Evolutionary conservation across 139 green algal species (phyloP).

Genomic region (Auxenochlorella pyrenoidosa): DNA sequence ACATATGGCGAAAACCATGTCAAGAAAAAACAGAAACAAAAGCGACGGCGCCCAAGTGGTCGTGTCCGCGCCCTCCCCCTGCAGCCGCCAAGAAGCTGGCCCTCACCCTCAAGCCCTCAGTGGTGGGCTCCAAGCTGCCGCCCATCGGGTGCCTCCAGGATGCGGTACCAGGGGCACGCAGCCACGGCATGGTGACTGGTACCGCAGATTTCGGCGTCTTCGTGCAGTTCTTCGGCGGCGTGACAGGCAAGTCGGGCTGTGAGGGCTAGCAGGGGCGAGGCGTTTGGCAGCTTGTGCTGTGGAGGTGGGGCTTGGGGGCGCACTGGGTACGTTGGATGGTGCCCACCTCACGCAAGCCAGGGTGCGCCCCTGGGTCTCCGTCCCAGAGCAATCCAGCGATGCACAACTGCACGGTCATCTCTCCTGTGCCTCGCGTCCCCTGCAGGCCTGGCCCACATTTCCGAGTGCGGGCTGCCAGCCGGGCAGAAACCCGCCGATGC

Average conservation of each 20-base stretch:
- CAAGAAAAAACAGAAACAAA: no score
- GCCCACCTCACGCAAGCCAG: no score
- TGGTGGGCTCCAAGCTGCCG: slow-evolving; percentile 82
- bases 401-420: neutral
- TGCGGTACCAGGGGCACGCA: slow-evolving; percentile 66
- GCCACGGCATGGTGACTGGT: slow-evolving; percentile 89
- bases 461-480: slow-evolving; percentile 73
- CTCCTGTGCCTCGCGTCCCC: no score
- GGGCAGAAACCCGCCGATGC: slow-evolving; percentile 60
- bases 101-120: slow-evolving; percentile 85
- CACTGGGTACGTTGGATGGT: no score
- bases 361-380: no score
- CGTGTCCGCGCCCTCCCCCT: neutral
- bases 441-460: slow-evolving; percentile 22
- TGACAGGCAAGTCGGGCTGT: slow-evolving; percentile 57
- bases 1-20: no score
- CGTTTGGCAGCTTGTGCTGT: no score
- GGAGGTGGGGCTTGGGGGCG: no score
- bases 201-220: slow-evolving; percentile 86
- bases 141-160: slow-evolving; percentile 62
- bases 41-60: no score
- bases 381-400: no score
- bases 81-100: slow-evolving; percentile 51
- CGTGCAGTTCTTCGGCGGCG: slow-evolving; percentile 84
- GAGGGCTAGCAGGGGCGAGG: no score